These are phyloP conservation scores for Teunomyces barrocoloradensis DNA, from an alignment of 805 yeast species.

Conservation along the genomic window DNA sequence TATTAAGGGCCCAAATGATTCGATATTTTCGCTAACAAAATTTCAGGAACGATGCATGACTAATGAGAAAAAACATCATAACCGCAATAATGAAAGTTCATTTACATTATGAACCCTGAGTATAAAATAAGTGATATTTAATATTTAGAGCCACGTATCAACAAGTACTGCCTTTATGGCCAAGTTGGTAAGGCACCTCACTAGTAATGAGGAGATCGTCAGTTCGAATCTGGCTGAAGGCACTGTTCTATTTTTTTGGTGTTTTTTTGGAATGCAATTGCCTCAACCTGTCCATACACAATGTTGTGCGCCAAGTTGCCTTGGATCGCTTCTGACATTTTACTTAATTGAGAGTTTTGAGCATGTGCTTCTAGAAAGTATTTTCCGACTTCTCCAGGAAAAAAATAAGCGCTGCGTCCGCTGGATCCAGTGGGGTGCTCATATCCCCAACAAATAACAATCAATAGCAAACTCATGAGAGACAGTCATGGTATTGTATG, in stretches of 20 bases:
- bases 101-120: not conserved
- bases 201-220: constrained; percentile 20
- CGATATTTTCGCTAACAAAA: too few species aligned
- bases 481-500: too few species aligned
- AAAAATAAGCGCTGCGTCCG: not conserved
- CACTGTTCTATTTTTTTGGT: constrained; percentile 4
- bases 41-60: too few species aligned
- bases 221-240: constrained; percentile 20
- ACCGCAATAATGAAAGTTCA: not conserved
- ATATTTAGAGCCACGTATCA: not conserved
- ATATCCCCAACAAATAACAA: too few species aligned
- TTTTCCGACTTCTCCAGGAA: not conserved
- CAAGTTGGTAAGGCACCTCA: constrained; percentile 19
- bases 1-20: too few species aligned
- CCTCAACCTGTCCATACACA: too few species aligned
- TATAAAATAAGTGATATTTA: not conserved
- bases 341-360: not conserved
- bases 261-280: not conserved
- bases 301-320: too few species aligned
- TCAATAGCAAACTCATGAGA: too few species aligned
- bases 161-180: constrained; percentile 12
- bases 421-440: too few species aligned
- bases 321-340: too few species aligned
- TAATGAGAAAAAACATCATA: too few species aligned
- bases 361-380: not conserved